Percentiles rank a stretch among this genome's conserved stretches.
phyloP scores from a whole-genome alignment of 768 basidiomycete genomes.

The Erythrobasidium yunnanense region DNA sequence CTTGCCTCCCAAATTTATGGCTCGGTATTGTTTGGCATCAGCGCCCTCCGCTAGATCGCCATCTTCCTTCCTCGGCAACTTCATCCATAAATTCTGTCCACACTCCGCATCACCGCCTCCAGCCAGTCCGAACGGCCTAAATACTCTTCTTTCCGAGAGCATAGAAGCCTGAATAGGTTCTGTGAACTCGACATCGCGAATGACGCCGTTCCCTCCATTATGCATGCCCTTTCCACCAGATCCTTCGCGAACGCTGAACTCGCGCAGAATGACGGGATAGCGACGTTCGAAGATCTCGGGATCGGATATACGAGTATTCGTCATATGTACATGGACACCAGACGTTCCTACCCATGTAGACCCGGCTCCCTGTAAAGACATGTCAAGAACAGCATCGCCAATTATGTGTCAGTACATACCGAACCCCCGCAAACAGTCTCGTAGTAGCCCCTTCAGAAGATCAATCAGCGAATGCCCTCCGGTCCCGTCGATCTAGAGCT shows the following conservation, averaged over 20 bases:
- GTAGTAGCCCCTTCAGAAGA: conserved; percentile 31
- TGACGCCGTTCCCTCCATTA: conserved; percentile 59
- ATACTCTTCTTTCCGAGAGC: conserved; percentile 57
- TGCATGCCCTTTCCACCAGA: conserved; percentile 30
- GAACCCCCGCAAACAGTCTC: conserved; percentile 90
- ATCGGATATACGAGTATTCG: conserved; percentile 73
- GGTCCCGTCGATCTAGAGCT: conserved; percentile 69
- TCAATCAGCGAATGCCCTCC: too few relatives aligned
- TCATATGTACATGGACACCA: conserved; percentile 55
- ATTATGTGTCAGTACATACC: too few relatives aligned
- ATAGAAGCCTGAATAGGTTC: conserved; percentile 31
- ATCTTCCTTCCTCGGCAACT: conserved; percentile 37
- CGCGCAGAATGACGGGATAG: conserved; percentile 79
- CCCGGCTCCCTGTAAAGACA: too few relatives aligned
- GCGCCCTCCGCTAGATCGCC: conserved; percentile 52
- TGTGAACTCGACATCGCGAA: conserved; percentile 73
- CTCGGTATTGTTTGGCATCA: conserved; percentile 42
- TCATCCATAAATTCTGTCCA: conserved; percentile 78
- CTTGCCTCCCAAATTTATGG: conserved; percentile 81
- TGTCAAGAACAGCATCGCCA: too few relatives aligned
- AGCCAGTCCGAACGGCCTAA: conserved; percentile 74
- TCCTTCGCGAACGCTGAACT: conserved; percentile 46
- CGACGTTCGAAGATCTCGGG: conserved; percentile 86
- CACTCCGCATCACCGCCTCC: conserved; percentile 61
- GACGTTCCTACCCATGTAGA: conserved; percentile 81